Evolutionary conservation across 371 early-diverging fungal genomes (phyloP).

Genomic region (Lichtheimia hyalospora): DNA sequence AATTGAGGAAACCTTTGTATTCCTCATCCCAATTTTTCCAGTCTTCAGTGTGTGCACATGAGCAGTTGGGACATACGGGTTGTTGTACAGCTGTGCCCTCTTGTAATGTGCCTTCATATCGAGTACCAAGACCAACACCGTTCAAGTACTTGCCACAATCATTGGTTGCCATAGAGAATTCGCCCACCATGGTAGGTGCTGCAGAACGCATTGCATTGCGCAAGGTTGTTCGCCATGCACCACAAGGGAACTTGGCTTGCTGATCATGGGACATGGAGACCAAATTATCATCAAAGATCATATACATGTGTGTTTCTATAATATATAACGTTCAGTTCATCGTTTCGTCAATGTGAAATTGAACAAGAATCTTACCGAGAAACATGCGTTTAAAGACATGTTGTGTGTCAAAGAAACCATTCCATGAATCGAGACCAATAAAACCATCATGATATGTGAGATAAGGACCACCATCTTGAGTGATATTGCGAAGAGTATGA

Average conservation of each 20-base stretch:
- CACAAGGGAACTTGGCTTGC: conserved; percentile 49
- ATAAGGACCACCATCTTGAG: conserved; percentile 25
- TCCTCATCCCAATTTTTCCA: conserved; percentile 34
- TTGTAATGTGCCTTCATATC: conserved; percentile 62
- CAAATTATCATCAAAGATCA: conserved; percentile 17
- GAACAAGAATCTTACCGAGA: conserved; percentile 7
- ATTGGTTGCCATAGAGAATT: conserved; percentile 72
- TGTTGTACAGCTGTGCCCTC: conserved; percentile 1
- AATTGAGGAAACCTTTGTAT: conserved; percentile 31
- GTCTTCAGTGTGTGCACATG: conserved; percentile 45
- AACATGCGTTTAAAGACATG: conserved; percentile 28
- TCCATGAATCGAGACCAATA: conserved; percentile 28
- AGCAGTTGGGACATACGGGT: conserved; percentile 37
- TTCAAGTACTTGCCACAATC: conserved; percentile 77
- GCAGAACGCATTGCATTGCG: conserved; percentile 17
- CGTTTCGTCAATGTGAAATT: neutral
- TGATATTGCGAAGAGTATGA: conserved; percentile 25
- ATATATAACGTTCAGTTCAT: neutral
- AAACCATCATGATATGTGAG: conserved; percentile 51
- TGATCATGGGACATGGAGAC: conserved; percentile 27
- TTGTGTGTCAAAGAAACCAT: conserved; percentile 30
- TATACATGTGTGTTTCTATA: conserved; percentile 18
- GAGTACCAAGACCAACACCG: conserved; percentile 64
- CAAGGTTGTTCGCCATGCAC: conserved; percentile 31
- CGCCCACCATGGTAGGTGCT: conserved; percentile 69